Conservation (phyloP, 805 yeast species). For the Metschnikowia gruessii region DNA sequence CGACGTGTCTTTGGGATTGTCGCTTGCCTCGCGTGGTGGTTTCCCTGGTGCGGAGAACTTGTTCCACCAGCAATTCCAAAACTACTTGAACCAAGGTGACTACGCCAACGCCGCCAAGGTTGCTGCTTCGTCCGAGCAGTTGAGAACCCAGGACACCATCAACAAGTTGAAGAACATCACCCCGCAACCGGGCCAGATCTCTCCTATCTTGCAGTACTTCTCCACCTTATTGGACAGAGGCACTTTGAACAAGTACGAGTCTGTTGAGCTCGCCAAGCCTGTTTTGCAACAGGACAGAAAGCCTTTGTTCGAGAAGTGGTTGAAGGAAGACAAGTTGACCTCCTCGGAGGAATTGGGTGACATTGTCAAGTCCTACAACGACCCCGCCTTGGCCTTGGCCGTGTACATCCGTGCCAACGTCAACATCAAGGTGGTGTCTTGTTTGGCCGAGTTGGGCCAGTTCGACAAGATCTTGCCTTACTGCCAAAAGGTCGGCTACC, state of each 20-base stretch:
- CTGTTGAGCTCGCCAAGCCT: slow-evolving; percentile 92
- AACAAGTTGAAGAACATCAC: slow-evolving; percentile 87
- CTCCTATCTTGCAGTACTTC: slow-evolving; percentile 91
- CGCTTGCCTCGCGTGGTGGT: slow-evolving; percentile 92
- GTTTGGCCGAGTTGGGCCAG: slow-evolving; percentile 93
- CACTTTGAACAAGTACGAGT: slow-evolving; percentile 85
- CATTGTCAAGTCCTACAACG: slow-evolving; percentile 78
- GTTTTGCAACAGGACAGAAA: slow-evolving; percentile 93
- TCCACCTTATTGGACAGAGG: slow-evolving; percentile 91
- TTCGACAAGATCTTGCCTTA: slow-evolving; percentile 94
- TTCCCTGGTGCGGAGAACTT: slow-evolving; percentile 95
- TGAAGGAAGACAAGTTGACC: slow-evolving; percentile 90
- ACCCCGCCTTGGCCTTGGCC: slow-evolving; percentile 81
- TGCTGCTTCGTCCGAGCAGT: slow-evolving; percentile 90
- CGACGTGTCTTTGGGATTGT: slow-evolving; percentile 81
- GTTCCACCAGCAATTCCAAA: slow-evolving; percentile 88
- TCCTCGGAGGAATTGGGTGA: slow-evolving; percentile 98
- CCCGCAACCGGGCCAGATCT: slow-evolving; percentile 89
- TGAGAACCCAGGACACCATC: slow-evolving; percentile 93
- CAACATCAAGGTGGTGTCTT: slow-evolving; percentile 85
- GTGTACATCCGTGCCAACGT: slow-evolving; percentile 81
- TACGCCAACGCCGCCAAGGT: slow-evolving; percentile 92
- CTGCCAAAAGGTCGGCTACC: slow-evolving; percentile 82
- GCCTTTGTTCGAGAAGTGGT: slow-evolving; percentile 92
- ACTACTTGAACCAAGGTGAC: slow-evolving; percentile 77